A percentile compares a stretch with the other conserved stretches of the same genome.
Conservation (phyloP, 495 filamentous ascomycete species). For the Penicillium mononematosum region DNA sequence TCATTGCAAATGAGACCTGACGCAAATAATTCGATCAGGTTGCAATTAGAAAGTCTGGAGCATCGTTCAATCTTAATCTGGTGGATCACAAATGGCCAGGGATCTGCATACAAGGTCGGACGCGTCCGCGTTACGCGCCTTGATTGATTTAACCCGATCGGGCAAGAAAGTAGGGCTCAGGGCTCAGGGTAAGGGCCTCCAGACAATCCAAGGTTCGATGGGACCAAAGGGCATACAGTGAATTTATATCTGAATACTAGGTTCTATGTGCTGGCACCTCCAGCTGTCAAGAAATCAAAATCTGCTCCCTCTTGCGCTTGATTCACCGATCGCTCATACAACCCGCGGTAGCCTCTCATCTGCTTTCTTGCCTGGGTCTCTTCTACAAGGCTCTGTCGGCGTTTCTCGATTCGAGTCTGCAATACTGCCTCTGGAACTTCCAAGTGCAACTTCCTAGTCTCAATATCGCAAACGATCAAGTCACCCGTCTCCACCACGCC, state of each 20-base stretch:
- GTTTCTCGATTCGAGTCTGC: constrained; percentile 35
- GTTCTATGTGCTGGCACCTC: constrained; percentile 15
- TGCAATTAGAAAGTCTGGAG: constrained; percentile 11
- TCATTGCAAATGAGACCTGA: constrained; percentile 28
- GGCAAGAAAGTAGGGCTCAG: constrained; percentile 41
- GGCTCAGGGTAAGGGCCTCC: constrained; percentile 29
- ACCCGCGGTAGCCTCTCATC: constrained; percentile 59
- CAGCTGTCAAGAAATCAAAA: constrained; percentile 63
- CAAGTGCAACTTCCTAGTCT: constrained; percentile 43
- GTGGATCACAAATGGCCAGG: constrained; percentile 15
- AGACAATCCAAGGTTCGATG: not conserved
- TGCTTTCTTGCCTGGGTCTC: constrained; percentile 33
- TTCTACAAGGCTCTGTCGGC: constrained; percentile 25
- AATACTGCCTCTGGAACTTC: constrained; percentile 51
- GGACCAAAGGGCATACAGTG: not conserved
- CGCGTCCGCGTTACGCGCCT: constrained; percentile 33
- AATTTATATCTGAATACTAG: not conserved
- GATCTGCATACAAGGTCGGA: constrained; percentile 14
- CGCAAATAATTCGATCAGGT: not conserved
- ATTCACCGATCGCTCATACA: constrained; percentile 64
- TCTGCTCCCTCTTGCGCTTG: constrained; percentile 63
- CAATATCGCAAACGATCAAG: constrained; percentile 54
- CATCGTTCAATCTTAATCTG: constrained; percentile 12
- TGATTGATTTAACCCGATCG: constrained; percentile 31
- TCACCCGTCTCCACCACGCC: constrained; percentile 62